phyloP scores from a whole-genome alignment of 768 basidiomycete species.

The Solioccasus polychromus region DNA sequence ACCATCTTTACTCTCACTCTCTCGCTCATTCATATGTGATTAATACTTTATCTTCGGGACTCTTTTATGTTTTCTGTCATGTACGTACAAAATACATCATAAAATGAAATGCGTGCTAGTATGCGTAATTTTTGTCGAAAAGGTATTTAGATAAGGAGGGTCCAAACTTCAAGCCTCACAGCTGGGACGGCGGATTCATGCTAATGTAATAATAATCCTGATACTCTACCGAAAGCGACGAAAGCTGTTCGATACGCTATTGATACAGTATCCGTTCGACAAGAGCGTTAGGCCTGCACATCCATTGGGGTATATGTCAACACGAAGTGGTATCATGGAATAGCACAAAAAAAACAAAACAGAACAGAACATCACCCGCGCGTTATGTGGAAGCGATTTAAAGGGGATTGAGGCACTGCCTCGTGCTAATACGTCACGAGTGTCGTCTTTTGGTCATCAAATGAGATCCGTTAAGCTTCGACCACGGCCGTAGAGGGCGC shows the following conservation, averaged over 20 bases:
- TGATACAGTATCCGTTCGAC: not conserved
- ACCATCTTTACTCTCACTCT: not conserved
- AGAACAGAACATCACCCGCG: no score
- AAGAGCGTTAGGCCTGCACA: not conserved
- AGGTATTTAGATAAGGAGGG: not conserved
- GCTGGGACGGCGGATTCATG: not conserved
- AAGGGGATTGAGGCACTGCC: no score
- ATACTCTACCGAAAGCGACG: not conserved
- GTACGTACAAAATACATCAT: slow-evolving; percentile 10
- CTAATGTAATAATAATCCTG: not conserved
- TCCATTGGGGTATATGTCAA: not conserved
- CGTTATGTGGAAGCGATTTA: no score
- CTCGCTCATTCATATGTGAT: slow-evolving; percentile 12
- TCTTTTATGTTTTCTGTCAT: not conserved
- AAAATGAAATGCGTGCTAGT: not conserved
- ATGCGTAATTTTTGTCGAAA: not conserved
- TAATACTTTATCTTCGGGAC: slow-evolving; percentile 5
- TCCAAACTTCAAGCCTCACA: no score
- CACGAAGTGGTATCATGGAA: not conserved
- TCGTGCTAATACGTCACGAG: not conserved
- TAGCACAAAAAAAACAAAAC: no score
- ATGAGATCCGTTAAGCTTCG: not conserved
- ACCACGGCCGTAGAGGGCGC: slow-evolving; percentile 1
- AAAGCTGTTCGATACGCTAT: not conserved
- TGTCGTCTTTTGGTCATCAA: not conserved